phyloP scores from a whole-genome alignment of 768 basidiomycete genomes.

The Lanmaoa pseudosensibilis region DNA sequence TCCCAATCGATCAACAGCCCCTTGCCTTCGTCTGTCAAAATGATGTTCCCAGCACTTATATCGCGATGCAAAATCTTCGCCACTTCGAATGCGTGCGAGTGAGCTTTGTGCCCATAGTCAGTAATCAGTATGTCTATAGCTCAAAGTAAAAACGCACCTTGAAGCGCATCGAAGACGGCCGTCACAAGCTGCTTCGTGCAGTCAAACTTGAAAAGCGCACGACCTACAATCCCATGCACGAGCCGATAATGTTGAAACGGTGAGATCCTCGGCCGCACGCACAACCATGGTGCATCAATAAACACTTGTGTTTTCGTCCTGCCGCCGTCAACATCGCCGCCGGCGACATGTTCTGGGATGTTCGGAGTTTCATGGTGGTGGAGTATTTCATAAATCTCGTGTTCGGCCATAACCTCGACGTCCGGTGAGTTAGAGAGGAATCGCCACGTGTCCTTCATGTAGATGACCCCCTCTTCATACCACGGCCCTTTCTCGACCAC shows the following conservation, averaged over 20 bases:
- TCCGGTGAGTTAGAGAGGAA: background rate
- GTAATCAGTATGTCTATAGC: too few relatives aligned
- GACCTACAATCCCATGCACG: background rate
- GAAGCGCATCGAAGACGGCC: background rate
- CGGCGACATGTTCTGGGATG: conserved; percentile 1
- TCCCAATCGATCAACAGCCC: conserved; percentile 33
- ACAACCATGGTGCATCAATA: background rate
- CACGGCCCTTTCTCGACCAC: background rate
- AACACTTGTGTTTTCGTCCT: background rate
- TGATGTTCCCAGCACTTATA: conserved; percentile 28
- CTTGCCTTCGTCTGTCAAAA: conserved; percentile 13
- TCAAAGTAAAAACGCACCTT: background rate
- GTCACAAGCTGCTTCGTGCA: too few relatives aligned
- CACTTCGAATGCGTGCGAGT: conserved; percentile 16
- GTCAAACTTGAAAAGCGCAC: too few relatives aligned
- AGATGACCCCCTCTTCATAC: background rate
- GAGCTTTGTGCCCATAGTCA: conserved; percentile 9
- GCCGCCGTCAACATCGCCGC: background rate
- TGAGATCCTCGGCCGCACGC: background rate
- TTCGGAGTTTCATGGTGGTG: too few relatives aligned
- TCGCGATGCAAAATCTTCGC: conserved; percentile 28
- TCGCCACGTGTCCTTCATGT: conserved; percentile 9
- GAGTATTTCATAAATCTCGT: conserved; percentile 2
- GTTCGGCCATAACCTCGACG: background rate
- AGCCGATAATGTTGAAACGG: conserved; percentile 3